phyloP scores from a whole-genome alignment of 2,329 filamentous ascomycete genomes.

The Leptoxyphium fumago region DNA sequence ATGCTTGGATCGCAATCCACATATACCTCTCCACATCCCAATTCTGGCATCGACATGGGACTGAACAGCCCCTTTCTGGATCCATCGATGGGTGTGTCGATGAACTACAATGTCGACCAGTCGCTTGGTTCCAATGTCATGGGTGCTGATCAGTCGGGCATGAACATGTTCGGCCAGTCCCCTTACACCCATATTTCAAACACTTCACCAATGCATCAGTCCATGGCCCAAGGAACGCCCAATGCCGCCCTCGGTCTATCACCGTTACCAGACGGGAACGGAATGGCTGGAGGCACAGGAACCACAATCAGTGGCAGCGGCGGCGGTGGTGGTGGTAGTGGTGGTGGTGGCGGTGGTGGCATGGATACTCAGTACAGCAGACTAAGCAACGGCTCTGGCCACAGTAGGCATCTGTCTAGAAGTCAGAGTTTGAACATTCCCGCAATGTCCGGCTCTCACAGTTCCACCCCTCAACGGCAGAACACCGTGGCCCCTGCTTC shows the following conservation, averaged over 20 bases:
- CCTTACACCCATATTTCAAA: slow-evolving; percentile 26
- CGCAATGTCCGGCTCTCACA: slow-evolving; percentile 6
- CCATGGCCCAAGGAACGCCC: slow-evolving; percentile 18
- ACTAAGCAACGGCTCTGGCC: slow-evolving; percentile 4
- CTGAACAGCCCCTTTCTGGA: slow-evolving; percentile 28
- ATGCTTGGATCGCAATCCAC: slow-evolving; percentile 25
- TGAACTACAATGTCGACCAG: slow-evolving; percentile 25
- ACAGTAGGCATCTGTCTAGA: slow-evolving; percentile 11
- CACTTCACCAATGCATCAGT: slow-evolving; percentile 25
- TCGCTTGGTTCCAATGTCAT: slow-evolving; percentile 10
- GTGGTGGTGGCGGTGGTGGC: slow-evolving; percentile 9
- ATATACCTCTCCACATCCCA: slow-evolving; percentile 30
- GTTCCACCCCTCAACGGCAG: slow-evolving; percentile 1
- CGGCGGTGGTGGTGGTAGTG: too few species aligned
- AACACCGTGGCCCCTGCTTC: slow-evolving; percentile 3
- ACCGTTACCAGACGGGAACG: slow-evolving; percentile 12
- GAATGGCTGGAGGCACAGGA: too few species aligned
- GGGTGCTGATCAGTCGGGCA: slow-evolving; percentile 11
- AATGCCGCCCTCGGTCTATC: slow-evolving; percentile 12
- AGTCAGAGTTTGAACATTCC: slow-evolving; percentile 12
- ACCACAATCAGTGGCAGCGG: slow-evolving; percentile 2
- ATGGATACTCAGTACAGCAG: slow-evolving; percentile 16
- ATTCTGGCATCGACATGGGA: slow-evolving; percentile 26
- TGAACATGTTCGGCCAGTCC: slow-evolving; percentile 24
- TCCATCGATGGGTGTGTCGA: slow-evolving; percentile 25